Conservation (phyloP, 371 early-diverging fungal species). For the Syncephalastrum racemosum region DNA sequence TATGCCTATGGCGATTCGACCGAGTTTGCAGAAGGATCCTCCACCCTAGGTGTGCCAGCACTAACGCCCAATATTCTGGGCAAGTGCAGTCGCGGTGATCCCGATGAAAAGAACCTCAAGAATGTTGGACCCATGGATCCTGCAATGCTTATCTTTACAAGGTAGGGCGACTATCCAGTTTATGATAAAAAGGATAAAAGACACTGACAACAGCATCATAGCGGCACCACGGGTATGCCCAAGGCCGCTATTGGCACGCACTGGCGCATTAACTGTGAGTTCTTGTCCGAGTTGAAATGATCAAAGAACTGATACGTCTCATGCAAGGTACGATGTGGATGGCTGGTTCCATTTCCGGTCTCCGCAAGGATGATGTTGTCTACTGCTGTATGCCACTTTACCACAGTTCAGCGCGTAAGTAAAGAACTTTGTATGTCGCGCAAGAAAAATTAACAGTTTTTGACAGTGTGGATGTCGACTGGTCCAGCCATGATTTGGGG, state of each 20-base stretch:
- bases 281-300: neutral
- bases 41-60: slow-evolving; percentile 19
- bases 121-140: slow-evolving; percentile 22
- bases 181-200: neutral
- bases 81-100: slow-evolving; percentile 26
- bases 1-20: slow-evolving; percentile 32
- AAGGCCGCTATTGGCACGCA: slow-evolving; percentile 21
- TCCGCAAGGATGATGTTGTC: slow-evolving; percentile 12
- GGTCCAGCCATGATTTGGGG: slow-evolving; percentile 27
- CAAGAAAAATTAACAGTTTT: neutral
- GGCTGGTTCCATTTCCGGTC: neutral
- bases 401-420: slow-evolving; percentile 48
- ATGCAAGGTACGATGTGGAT: slow-evolving; percentile 1
- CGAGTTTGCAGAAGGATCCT: slow-evolving; percentile 16
- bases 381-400: slow-evolving; percentile 38
- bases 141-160: slow-evolving; percentile 44
- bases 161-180: neutral
- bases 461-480: slow-evolving; percentile 31
- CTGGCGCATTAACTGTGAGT: slow-evolving; percentile 15
- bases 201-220: neutral
- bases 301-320: too few relatives aligned
- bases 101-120: slow-evolving; percentile 23
- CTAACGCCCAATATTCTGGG: slow-evolving; percentile 23
- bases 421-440: neutral
- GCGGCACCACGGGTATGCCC: slow-evolving; percentile 21